phyloP scores from a whole-genome alignment of 2,329 filamentous ascomycete species.

The Neocatenulostroma microsporum region DNA sequence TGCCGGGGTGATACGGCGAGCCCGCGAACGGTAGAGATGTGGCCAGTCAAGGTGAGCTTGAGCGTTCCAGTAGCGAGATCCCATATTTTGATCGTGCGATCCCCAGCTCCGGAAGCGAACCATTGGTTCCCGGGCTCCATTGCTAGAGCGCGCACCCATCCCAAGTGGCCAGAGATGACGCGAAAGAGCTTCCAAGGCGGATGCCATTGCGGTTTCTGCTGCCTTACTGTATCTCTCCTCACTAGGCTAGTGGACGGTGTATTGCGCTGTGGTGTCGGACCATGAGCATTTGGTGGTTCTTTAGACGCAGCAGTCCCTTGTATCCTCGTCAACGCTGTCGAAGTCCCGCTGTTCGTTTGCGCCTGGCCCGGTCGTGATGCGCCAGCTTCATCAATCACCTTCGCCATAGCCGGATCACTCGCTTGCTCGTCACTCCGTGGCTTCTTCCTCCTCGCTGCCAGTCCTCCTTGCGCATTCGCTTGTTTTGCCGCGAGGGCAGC shows the following conservation, averaged over 20 bases:
- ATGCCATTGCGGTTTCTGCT: conserved; percentile 86
- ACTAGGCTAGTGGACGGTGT: conserved; percentile 52
- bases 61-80: conserved; percentile 83
- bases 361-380: conserved; percentile 39
- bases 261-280: conserved; percentile 45
- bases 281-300: conserved; percentile 48
- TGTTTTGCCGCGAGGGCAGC: conserved; percentile 72
- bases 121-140: conserved; percentile 96
- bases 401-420: conserved; percentile 51
- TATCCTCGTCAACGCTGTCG: conserved; percentile 52
- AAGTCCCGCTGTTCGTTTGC: conserved; percentile 38
- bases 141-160: conserved; percentile 83
- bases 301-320: conserved; percentile 35
- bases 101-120: conserved; percentile 93
- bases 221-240: conserved; percentile 55
- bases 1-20: conserved; percentile 87
- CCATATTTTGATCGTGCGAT: conserved; percentile 98
- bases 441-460: conserved; percentile 57
- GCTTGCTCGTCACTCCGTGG: conserved; percentile 48
- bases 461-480: conserved; percentile 50
- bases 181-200: conserved; percentile 97
- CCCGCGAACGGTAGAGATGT: conserved; percentile 88
- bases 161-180: conserved; percentile 91
- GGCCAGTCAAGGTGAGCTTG: conserved; percentile 78
- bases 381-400: conserved; percentile 59